Conservation (phyloP, 2,329 filamentous ascomycete genomes). For the Pyrenophora teres region DNA sequence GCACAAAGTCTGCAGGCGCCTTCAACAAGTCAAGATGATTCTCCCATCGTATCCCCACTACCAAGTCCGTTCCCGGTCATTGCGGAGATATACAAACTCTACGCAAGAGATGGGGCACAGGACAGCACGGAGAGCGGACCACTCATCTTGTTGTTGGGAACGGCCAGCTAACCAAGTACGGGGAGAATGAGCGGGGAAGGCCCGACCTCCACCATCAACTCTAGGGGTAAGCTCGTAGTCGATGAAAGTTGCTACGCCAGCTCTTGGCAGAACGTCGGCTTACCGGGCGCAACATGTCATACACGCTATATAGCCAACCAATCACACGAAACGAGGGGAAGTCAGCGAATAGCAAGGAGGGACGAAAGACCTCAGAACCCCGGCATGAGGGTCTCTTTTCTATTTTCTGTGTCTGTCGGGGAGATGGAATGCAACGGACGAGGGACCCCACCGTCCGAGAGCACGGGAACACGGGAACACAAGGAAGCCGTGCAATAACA, state of each 20-base stretch:
- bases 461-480: too few relatives aligned
- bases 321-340: background rate
- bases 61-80: background rate
- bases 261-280: background rate
- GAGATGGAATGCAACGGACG: too few relatives aligned
- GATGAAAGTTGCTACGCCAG: background rate
- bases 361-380: background rate
- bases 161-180: background rate
- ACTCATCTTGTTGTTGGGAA: background rate
- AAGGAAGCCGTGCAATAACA: too few relatives aligned
- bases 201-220: background rate
- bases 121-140: background rate
- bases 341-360: background rate
- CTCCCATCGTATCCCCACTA: background rate
- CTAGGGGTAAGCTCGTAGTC: background rate
- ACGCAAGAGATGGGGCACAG: background rate
- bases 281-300: background rate
- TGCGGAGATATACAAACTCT: background rate
- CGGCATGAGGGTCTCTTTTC: background rate
- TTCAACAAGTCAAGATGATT: too few relatives aligned
- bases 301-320: background rate
- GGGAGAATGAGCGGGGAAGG: constrained; percentile 1
- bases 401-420: too few relatives aligned
- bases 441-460: too few relatives aligned
- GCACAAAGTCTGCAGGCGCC: too few relatives aligned